A percentile compares a stretch with the other conserved stretches of the same genome.
These are phyloP conservation scores for Colletotrichum karsti DNA, from an alignment of 2,329 filamentous ascomycete genomes.

Conservation along the genomic window DNA sequence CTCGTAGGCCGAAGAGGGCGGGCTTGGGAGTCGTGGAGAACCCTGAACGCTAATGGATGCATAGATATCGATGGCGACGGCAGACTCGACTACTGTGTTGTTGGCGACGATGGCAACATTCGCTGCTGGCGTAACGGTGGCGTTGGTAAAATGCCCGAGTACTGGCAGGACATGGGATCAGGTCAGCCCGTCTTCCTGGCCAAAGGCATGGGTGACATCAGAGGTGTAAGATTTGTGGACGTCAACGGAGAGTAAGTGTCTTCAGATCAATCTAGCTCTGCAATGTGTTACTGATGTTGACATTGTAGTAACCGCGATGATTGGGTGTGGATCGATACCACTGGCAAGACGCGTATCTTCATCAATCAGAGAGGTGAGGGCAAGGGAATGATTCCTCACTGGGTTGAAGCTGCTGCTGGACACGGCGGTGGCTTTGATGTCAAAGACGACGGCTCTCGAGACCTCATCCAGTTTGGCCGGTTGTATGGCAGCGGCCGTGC, in stretches of 20 bases:
- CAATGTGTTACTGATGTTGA: too few relatives aligned
- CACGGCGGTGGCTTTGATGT: constrained; percentile 27
- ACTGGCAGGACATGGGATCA: constrained; percentile 42
- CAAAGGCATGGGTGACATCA: constrained; percentile 31
- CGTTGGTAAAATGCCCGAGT: constrained; percentile 35
- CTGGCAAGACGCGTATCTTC: constrained; percentile 30
- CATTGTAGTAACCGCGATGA: constrained; percentile 32
- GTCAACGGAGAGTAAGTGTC: constrained; percentile 30
- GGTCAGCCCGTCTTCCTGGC: constrained; percentile 24
- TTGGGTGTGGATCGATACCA: constrained; percentile 33
- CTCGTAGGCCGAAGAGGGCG: too few relatives aligned
- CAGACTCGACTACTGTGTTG: constrained; percentile 43
- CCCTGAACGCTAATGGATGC: too few relatives aligned
- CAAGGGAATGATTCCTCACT: constrained; percentile 34
- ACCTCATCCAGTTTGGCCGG: constrained; percentile 26
- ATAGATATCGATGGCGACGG: too few relatives aligned
- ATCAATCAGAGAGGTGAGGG: constrained; percentile 31
- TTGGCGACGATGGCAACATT: constrained; percentile 35
- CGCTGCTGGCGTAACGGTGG: constrained; percentile 43
- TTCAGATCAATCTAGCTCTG: too few relatives aligned
- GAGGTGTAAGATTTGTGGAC: constrained; percentile 33
- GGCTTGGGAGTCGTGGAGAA: too few relatives aligned
- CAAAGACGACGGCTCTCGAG: background rate
- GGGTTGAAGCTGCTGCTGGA: constrained; percentile 25
- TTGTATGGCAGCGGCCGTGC: constrained; percentile 24